These are phyloP conservation scores for Cryptococcus deneoformans DNA, from an alignment of 1,284 basidiomycete species.

Conservation along the genomic window DNA sequence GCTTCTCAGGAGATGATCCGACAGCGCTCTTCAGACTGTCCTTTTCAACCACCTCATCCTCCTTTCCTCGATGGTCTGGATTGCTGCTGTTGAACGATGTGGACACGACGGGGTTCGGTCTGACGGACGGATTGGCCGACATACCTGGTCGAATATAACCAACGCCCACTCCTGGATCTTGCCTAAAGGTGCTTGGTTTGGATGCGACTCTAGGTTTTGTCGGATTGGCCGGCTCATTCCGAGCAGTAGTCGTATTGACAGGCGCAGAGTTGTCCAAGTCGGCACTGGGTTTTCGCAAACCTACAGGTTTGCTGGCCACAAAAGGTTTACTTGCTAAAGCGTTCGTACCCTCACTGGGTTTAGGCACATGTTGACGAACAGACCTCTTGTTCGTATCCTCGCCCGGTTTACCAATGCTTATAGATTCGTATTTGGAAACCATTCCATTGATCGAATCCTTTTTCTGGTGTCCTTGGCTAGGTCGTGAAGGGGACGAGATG, in stretches of 20 bases:
- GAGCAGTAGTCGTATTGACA: background rate
- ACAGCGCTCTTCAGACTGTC: constrained; percentile 3
- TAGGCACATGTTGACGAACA: background rate
- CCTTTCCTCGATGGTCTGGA: background rate
- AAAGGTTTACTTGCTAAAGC: constrained; percentile 26
- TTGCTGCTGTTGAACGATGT: background rate
- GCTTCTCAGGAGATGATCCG: constrained; percentile 37
- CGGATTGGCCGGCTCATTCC: background rate
- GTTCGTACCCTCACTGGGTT: background rate
- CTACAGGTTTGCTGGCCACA: constrained; percentile 30
- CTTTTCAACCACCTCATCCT: background rate
- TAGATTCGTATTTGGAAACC: constrained; percentile 35
- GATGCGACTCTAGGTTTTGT: constrained; percentile 13
- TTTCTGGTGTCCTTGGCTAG: constrained; percentile 17
- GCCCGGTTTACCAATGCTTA: background rate
- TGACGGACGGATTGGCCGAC: constrained; percentile 11
- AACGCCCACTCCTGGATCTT: background rate
- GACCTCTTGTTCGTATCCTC: background rate
- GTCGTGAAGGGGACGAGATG: background rate
- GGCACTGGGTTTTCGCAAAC: constrained; percentile 19
- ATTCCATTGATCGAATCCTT: constrained; percentile 47
- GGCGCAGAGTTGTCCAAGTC: background rate
- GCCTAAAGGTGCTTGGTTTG: constrained; percentile 3
- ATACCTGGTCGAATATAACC: constrained; percentile 7
- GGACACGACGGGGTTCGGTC: constrained; percentile 13